A percentile compares a stretch with the other conserved stretches of the same genome.
Evolutionary conservation across 768 basidiomycete genomes (phyloP).

Genomic region (Lentinus tigrinus): DNA sequence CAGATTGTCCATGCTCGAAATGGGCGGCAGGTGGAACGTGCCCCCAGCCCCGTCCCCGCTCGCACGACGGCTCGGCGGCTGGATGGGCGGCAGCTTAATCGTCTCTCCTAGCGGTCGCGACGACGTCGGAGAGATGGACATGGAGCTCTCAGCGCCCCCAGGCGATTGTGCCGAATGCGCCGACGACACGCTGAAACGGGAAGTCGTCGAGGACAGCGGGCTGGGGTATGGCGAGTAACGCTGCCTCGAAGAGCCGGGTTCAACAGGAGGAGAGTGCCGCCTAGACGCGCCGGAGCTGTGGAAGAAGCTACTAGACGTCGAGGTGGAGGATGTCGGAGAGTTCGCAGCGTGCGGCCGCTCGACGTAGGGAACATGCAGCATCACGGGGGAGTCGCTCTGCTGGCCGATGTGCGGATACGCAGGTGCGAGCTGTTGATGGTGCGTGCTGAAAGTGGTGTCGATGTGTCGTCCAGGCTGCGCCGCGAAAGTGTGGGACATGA

Average conservation of each 20-base stretch:
- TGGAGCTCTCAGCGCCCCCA: constrained; percentile 23
- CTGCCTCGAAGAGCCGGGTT: constrained; percentile 15
- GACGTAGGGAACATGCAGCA: constrained; percentile 27
- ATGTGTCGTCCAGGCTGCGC: constrained; percentile 1
- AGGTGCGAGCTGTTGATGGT: not conserved
- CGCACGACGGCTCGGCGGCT: constrained; percentile 27
- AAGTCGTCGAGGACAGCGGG: constrained; percentile 20
- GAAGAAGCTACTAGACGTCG: constrained; percentile 10
- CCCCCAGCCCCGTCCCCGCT: constrained; percentile 1
- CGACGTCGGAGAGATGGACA: constrained; percentile 36
- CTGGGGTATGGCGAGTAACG: constrained; percentile 48
- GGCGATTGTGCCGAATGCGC: not conserved
- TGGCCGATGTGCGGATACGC: not conserved
- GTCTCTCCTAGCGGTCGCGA: constrained; percentile 31
- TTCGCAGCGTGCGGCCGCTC: constrained; percentile 8
- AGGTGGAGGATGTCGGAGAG: constrained; percentile 15
- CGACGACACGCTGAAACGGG: constrained; percentile 25
- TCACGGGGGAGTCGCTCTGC: constrained; percentile 24
- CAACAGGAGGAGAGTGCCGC: constrained; percentile 32
- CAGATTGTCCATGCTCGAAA: constrained; percentile 57
- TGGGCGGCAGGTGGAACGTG: constrained; percentile 28
- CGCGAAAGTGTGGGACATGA: constrained; percentile 16
- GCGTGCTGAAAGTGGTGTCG: not conserved
- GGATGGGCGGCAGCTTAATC: constrained; percentile 43
- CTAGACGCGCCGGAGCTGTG: constrained; percentile 18